Evolutionary conservation across 495 filamentous ascomycete species (phyloP), one percentile per base, ranked within the genome.

Genomic region (Cladorrhinum samala): DNA sequence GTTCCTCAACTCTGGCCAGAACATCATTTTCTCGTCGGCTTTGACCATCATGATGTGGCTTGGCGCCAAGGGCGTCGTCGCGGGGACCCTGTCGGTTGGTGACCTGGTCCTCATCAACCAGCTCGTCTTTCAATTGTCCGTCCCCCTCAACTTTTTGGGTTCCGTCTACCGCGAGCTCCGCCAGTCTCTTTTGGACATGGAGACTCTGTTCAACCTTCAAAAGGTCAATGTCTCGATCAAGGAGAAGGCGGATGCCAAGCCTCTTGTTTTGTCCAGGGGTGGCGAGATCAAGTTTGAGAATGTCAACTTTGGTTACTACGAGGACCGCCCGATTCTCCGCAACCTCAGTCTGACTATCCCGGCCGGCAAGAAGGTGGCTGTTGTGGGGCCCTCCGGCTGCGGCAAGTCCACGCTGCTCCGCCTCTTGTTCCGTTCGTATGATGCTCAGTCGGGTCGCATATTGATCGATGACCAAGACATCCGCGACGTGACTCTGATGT

Each of bases 71-170:
- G 93, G 93, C 36, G 89, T 98, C 2, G 88, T 86, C 4, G 79
- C 72, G 8, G 93, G 93, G 4, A 68, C 70, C 11, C 66, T 98
- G 57, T 95, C 90, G 0, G 90, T 98, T n/a, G 93, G 93, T 50
- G 93, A 98, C 63, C 76, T 98, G 36, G 94, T 98, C 48, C 90
- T 98, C 86, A 89, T 97, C 59, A 98, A 98, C 67, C 94, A 97
- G 72, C 84, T 98, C 11, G 92, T 98, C 56, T 98, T 98, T 70
- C 93, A 98, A 70, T 84, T 98, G 11, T 95, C 90, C 2, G 87
- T 97, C 1, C 93, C 93, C 0, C 77, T 98, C 38, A 98, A 97
- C 74, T 98, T 97, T 70, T 75, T 98, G 1, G 93, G 93, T 9
- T 91, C 88, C 6, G 91, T 98, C 3, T 98, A 98, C 68, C 86